phyloP scores from a whole-genome alignment of 768 basidiomycete species.

The Termitomyces sp. region DNA sequence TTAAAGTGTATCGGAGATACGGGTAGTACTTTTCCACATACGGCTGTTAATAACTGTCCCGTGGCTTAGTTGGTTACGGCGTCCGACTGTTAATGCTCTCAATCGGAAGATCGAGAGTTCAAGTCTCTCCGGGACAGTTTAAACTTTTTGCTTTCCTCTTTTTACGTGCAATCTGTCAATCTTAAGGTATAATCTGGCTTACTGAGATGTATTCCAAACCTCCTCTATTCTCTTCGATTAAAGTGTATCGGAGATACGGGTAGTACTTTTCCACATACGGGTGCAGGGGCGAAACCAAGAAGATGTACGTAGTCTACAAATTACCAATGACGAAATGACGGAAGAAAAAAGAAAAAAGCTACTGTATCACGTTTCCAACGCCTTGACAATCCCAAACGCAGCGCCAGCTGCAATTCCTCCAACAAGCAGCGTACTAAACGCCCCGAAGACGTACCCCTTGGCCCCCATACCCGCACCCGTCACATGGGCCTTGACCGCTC shows the following conservation, averaged over 20 bases:
- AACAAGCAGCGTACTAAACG: conserved; percentile 81
- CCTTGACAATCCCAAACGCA: conserved; percentile 53
- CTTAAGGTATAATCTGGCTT: too few relatives aligned
- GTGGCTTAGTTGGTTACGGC: conserved; percentile 7
- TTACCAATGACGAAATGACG: background rate
- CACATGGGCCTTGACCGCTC: conserved; percentile 84
- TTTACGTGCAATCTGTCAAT: too few relatives aligned
- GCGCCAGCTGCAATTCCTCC: conserved; percentile 87
- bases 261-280: background rate
- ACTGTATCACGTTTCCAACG: conserved; percentile 33
- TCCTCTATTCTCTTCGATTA: background rate
- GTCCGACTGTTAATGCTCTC: conserved; percentile 2
- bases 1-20: background rate
- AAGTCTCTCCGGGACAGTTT: conserved; percentile 5
- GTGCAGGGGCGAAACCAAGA: background rate
- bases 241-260: background rate
- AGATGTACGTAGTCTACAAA: background rate
- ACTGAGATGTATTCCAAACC: too few relatives aligned
- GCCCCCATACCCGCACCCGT: conserved; percentile 74
- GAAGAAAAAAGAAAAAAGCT: background rate
- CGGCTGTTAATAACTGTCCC: too few relatives aligned
- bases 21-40: background rate
- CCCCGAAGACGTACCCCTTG: conserved; percentile 82
- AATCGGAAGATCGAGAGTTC: conserved; percentile 8
- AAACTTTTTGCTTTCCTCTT: too few relatives aligned